A percentile compares a stretch with the other conserved stretches of the same genome.
Evolutionary conservation across 139 green algal genomes (phyloP).

Genomic region (Cymbomonas tetramitiformis): DNA sequence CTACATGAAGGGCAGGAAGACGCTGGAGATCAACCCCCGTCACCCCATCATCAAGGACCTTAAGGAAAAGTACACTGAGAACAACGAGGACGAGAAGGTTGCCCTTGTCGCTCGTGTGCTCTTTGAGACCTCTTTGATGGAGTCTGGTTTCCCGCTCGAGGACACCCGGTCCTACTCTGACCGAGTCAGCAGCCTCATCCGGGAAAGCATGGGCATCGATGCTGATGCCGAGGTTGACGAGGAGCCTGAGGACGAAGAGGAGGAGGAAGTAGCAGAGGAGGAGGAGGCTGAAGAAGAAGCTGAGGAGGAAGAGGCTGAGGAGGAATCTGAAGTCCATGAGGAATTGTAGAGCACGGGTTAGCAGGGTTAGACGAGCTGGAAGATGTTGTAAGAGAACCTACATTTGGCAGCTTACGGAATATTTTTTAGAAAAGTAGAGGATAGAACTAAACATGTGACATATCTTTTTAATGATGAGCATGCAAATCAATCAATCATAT

Average conservation of each 20-base stretch:
- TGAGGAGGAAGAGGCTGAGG: not conserved
- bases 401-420: no score
- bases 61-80: conserved; percentile 41
- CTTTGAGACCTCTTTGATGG: conserved; percentile 81
- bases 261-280: not conserved
- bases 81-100: conserved; percentile 24
- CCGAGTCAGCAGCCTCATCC: conserved; percentile 22
- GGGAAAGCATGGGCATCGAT: conserved; percentile 28
- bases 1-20: conserved; percentile 40
- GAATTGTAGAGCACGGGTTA: no score
- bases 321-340: no score
- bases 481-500: no score
- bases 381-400: no score
- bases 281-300: not conserved
- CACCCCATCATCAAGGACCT: conserved; percentile 80
- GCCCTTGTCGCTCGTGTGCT: conserved; percentile 53
- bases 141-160: conserved; percentile 64
- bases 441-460: no score
- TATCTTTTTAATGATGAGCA: no score
- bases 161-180: conserved; percentile 41
- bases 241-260: not conserved
- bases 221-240: conserved; percentile 14
- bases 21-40: conserved; percentile 89
- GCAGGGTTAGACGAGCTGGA: no score
- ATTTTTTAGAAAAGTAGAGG: no score